Evolutionary conservation across 208 protist species (phyloP).

Genomic region (Lotmaria passim): DNA sequence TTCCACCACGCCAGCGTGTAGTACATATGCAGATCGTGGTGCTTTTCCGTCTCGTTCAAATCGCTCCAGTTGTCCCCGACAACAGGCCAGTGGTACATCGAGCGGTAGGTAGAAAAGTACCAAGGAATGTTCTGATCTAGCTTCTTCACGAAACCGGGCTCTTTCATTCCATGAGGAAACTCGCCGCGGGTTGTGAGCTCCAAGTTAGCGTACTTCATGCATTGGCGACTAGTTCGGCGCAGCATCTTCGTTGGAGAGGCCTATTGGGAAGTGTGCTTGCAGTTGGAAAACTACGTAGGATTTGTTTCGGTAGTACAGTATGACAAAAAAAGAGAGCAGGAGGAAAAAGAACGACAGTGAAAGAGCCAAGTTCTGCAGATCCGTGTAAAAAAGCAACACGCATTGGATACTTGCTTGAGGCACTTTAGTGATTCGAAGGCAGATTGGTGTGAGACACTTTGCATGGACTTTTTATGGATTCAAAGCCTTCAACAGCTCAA

Average conservation of each 20-base stretch:
- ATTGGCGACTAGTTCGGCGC: constrained; percentile 24
- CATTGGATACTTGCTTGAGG: too few species aligned
- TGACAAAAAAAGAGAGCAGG: too few species aligned
- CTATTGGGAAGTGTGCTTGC: too few species aligned
- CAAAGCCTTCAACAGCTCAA: too few species aligned
- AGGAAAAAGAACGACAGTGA: too few species aligned
- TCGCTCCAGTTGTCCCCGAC: constrained; percentile 90
- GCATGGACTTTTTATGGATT: too few species aligned
- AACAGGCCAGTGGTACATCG: constrained; percentile 91
- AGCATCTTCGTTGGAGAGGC: constrained; percentile 61
- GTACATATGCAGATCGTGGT: constrained; percentile 91
- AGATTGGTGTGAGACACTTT: too few species aligned
- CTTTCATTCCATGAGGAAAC: constrained; percentile 92
- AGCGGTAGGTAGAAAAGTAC: constrained; percentile 91
- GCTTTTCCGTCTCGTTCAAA: constrained; percentile 83
- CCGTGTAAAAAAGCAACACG: too few species aligned
- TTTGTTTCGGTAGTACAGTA: too few species aligned
- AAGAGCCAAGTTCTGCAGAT: too few species aligned
- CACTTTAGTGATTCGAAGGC: too few species aligned
- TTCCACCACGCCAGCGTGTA: constrained; percentile 93
- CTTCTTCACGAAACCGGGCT: constrained; percentile 88
- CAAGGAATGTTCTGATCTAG: constrained; percentile 92
- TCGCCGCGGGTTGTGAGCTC: constrained; percentile 87
- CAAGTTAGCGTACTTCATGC: constrained; percentile 89
- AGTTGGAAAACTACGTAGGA: too few species aligned